Percentiles rank a stretch among this genome's conserved stretches.
Evolutionary conservation across 208 protist genomes (phyloP).

Genomic region (Leishmania mexicana): DNA sequence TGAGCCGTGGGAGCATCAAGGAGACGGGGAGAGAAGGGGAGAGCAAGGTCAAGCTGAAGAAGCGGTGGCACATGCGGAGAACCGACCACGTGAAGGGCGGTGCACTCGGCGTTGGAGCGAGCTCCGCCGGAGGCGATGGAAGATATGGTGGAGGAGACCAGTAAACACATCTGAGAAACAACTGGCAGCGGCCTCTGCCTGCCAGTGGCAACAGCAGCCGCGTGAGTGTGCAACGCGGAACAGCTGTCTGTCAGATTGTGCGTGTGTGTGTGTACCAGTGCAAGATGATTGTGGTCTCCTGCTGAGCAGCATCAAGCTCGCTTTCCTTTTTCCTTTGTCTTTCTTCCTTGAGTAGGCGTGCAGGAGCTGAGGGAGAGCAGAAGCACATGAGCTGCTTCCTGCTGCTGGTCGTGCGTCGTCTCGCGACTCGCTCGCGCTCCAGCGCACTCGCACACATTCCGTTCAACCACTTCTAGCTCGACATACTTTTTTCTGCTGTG

Average conservation of each 20-base stretch:
- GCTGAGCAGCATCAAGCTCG: background rate
- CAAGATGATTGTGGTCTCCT: too few species aligned
- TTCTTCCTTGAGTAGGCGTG: background rate
- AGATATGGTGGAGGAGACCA: background rate
- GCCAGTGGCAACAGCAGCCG: too few species aligned
- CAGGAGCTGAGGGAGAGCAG: background rate
- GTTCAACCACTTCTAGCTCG: background rate
- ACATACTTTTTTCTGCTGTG: background rate
- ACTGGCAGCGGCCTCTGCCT: too few species aligned
- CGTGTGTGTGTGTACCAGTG: too few species aligned
- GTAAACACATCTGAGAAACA: too few species aligned
- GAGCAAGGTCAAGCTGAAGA: background rate
- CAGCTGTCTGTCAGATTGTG: too few species aligned
- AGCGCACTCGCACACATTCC: background rate
- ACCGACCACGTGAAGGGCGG: background rate
- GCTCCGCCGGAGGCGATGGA: background rate
- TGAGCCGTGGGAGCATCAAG: background rate
- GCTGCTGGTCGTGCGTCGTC: background rate
- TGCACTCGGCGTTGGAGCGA: background rate
- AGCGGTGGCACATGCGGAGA: background rate
- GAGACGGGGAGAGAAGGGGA: background rate
- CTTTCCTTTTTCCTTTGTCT: background rate
- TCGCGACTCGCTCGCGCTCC: background rate
- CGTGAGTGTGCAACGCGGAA: too few species aligned
- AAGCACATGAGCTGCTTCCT: background rate